Percentiles rank a stretch among this genome's conserved stretches.
phyloP scores from a whole-genome alignment of 2,329 filamentous ascomycete genomes.

The Alternaria brassicicola region DNA sequence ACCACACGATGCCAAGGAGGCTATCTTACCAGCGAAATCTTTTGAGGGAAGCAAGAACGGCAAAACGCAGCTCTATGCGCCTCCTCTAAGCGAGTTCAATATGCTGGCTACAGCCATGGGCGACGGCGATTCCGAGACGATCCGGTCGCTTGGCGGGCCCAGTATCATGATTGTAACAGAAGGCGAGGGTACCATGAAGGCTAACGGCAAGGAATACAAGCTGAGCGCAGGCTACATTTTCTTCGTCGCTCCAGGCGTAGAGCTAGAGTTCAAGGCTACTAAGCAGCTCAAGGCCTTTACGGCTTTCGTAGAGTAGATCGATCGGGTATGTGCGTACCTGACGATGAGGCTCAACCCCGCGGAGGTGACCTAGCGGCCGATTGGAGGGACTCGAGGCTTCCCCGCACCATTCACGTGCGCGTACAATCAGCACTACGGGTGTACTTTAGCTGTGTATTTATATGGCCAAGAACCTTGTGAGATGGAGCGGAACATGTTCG shows the following conservation, averaged over 20 bases:
- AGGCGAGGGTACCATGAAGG: conserved; percentile 63
- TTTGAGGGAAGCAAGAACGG: conserved; percentile 62
- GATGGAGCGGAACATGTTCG: conserved; percentile 17
- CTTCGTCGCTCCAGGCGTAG: conserved; percentile 67
- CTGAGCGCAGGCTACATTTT: conserved; percentile 68
- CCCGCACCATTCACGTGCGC: conserved; percentile 17
- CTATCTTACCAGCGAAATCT: conserved; percentile 58
- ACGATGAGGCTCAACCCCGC: conserved; percentile 20
- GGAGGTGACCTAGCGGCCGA: conserved; percentile 20
- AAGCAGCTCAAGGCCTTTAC: conserved; percentile 57
- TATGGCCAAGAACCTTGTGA: conserved; percentile 3
- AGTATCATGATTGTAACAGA: conserved; percentile 67
- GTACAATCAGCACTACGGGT: neutral
- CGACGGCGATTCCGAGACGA: conserved; percentile 63
- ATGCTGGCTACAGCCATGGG: conserved; percentile 66
- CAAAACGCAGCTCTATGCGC: conserved; percentile 67
- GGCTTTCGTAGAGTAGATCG: conserved; percentile 52
- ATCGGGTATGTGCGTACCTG: neutral
- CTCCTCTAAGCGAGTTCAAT: conserved; percentile 74
- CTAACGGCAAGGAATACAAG: conserved; percentile 59
- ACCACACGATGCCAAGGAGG: conserved; percentile 64
- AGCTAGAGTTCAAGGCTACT: conserved; percentile 54
- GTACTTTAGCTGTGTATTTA: neutral
- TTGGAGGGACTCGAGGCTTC: conserved; percentile 26
- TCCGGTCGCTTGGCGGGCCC: conserved; percentile 64